Evolutionary conservation across 2,329 filamentous ascomycete genomes (phyloP), one percentile per base, ranked within the genome.

Genomic region (Trichocomaceae sp.): DNA sequence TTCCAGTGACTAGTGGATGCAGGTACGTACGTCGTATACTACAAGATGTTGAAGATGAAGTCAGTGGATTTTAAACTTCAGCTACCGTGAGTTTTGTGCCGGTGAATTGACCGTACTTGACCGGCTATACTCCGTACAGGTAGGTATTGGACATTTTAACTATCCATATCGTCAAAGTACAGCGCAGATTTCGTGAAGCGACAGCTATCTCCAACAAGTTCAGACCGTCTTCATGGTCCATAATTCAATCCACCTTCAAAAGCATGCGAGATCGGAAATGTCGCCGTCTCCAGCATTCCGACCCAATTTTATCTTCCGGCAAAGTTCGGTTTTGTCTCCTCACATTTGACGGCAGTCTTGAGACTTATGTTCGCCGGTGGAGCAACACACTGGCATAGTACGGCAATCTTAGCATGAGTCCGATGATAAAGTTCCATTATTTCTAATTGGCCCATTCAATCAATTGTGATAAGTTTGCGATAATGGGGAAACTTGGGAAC

Each of bases 401-500:
- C 47, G 47, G 47, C 47, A 50, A 50, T 50, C 47, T 50, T 39
- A 13, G 33, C 19, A 26, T 23, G 13, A n/a, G 8, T 29, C 46
- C 26, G 29, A 37, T 39, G 47, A 49, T 49, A 49, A 48, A 26
- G 19, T 39, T 23, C 13, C n/a, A 17, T 6, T 19, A 9, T 20
- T 4, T 35, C 2, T 31, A 10, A 47, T 33, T 47, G 45, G 26
- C 15, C 9, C 7, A 47, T 22, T 9, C 10, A 35, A 35, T 35
- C 46, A 48, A 12, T 23, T n/a, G n/a, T n/a, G n/a, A n/a, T n/a
- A n/a, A n/a, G n/a, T n/a, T n/a, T n/a, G n/a, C n/a, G n/a, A n/a
- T n/a, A n/a, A n/a, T n/a, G n/a, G n/a, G n/a, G n/a, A n/a, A n/a
- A n/a, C n/a, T n/a, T n/a, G n/a, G n/a, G 29, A 26, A 23, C 33